These are phyloP conservation scores for Phalaenopsis aphrodite DNA, from an alignment of 106 monocot genomes.

Conservation along the genomic window DNA sequence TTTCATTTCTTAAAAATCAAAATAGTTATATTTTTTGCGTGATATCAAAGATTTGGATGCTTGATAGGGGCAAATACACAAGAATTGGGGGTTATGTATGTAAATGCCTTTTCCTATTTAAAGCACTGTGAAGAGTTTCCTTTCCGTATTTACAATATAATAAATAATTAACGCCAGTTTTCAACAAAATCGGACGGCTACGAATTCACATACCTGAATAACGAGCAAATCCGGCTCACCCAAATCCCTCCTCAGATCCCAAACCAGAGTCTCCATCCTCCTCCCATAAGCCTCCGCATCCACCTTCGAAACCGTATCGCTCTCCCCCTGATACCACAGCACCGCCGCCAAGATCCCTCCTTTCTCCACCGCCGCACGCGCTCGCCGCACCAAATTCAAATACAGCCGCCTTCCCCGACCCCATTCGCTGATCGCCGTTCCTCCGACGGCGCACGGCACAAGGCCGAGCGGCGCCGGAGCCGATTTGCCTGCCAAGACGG, in stretches of 20 bases:
- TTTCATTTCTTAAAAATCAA: no score
- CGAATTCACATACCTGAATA: constrained; percentile 34
- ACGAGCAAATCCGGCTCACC: constrained; percentile 36
- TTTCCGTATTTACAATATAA: neutral
- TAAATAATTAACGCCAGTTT: neutral
- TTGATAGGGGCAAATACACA: no score
- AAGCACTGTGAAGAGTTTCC: no score
- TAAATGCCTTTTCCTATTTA: no score
- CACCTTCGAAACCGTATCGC: constrained; percentile 29
- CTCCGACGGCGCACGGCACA: constrained; percentile 29
- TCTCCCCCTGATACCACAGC: constrained; percentile 80
- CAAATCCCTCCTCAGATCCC: constrained; percentile 44
- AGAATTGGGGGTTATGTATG: no score
- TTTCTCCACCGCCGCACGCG: constrained; percentile 13
- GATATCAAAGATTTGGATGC: no score
- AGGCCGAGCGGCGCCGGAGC: constrained; percentile 4
- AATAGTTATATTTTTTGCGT: no score
- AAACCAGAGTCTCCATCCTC: constrained; percentile 43
- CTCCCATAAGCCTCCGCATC: constrained; percentile 32
- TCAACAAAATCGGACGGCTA: neutral
- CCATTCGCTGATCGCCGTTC: constrained; percentile 35
- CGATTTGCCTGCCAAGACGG: constrained; percentile 7
- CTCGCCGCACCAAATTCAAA: constrained; percentile 21
- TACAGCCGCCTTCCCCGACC: constrained; percentile 25
- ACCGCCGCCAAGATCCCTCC: constrained; percentile 24